These are phyloP conservation scores for Clarireedia hainanense DNA, from an alignment of 2,329 filamentous ascomycete species.

Conservation along the genomic window DNA sequence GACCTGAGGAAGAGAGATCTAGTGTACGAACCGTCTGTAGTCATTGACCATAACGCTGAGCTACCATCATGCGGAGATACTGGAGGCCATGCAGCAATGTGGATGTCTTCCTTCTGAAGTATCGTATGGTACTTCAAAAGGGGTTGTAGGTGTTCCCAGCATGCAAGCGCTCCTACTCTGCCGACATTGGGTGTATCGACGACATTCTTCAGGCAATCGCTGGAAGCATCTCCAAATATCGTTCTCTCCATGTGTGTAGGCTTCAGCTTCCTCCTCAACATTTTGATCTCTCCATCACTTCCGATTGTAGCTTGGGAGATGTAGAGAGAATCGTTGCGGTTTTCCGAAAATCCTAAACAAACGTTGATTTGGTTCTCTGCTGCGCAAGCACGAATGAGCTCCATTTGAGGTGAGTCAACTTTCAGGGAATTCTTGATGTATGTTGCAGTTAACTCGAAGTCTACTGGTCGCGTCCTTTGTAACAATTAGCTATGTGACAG, in stretches of 20 bases:
- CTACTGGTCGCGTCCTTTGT: not conserved
- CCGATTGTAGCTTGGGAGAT: slow-evolving; percentile 44
- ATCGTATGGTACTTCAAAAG: slow-evolving; percentile 43
- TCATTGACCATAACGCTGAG: slow-evolving; percentile 16
- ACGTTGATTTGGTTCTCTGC: slow-evolving; percentile 38
- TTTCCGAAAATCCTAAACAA: slow-evolving; percentile 40
- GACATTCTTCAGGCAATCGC: slow-evolving; percentile 45
- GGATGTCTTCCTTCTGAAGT: slow-evolving; percentile 41
- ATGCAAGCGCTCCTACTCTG: slow-evolving; percentile 44
- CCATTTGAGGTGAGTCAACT: slow-evolving; percentile 35
- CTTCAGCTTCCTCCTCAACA: slow-evolving; percentile 38
- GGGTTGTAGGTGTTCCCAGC: slow-evolving; percentile 44
- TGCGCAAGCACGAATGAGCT: slow-evolving; percentile 35
- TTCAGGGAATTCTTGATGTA: slow-evolving; percentile 26
- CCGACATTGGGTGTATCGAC: slow-evolving; percentile 39
- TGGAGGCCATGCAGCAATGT: slow-evolving; percentile 47
- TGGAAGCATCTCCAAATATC: slow-evolving; percentile 47
- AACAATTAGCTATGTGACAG: not conserved
- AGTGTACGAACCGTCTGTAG: slow-evolving; percentile 19
- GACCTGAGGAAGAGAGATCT: slow-evolving; percentile 15
- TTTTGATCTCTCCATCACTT: slow-evolving; percentile 33
- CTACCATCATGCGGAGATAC: slow-evolving; percentile 42
- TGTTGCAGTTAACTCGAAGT: not conserved
- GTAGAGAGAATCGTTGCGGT: slow-evolving; percentile 36
- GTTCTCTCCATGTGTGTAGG: slow-evolving; percentile 38